Percentiles rank a stretch among this genome's conserved stretches.
Conservation (phyloP, 2,329 filamentous ascomycete genomes). For the Aspergillus neoniger region DNA sequence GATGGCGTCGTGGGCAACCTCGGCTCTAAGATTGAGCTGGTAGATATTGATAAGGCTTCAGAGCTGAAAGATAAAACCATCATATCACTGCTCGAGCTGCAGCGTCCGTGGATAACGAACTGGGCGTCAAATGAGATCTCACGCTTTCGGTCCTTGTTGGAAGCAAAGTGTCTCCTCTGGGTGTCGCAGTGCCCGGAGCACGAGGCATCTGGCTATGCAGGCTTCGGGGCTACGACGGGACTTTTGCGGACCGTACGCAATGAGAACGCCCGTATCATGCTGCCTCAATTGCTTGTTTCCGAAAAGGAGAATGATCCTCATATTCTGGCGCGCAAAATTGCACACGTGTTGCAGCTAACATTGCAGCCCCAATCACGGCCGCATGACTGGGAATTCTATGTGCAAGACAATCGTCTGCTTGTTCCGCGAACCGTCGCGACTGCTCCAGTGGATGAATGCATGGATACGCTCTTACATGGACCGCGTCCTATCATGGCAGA, state of each 20-base stretch:
- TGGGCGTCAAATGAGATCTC: constrained; percentile 18
- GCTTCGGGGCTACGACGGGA: constrained; percentile 22
- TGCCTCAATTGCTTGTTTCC: constrained; percentile 25
- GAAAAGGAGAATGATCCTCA: background rate
- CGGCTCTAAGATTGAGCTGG: background rate
- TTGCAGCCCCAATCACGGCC: background rate
- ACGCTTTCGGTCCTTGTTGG: constrained; percentile 15
- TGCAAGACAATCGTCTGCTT: background rate
- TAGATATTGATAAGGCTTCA: constrained; percentile 14
- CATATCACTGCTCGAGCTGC: constrained; percentile 24
- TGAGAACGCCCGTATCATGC: constrained; percentile 23
- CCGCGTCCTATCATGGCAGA: background rate
- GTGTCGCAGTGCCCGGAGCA: constrained; percentile 20
- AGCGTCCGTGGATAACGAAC: constrained; percentile 14
- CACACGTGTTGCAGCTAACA: background rate
- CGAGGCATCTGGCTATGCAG: constrained; percentile 13
- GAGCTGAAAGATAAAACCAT: constrained; percentile 19
- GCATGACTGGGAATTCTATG: background rate
- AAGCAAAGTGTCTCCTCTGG: constrained; percentile 24
- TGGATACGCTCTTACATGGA: background rate
- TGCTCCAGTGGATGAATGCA: background rate
- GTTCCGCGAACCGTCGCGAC: background rate
- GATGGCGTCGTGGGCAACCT: background rate
- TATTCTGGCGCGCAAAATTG: background rate
- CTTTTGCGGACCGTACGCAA: constrained; percentile 30